Percentiles rank a stretch among this genome's conserved stretches.
phyloP scores from a whole-genome alignment of 306 rosid species.

The Geum urbanum region DNA sequence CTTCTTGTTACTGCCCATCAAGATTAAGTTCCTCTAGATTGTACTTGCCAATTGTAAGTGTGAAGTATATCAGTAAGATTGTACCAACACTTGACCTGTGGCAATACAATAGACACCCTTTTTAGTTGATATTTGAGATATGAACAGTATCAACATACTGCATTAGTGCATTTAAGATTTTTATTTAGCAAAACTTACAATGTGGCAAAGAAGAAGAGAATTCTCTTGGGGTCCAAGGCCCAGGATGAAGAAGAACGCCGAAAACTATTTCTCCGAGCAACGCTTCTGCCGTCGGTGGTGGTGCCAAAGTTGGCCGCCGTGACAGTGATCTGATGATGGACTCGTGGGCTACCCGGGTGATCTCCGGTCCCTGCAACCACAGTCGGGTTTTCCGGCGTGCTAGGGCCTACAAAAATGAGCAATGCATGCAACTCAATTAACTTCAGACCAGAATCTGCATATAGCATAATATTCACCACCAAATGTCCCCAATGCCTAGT shows the following conservation, averaged over 20 bases:
- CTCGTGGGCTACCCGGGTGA: slow-evolving; percentile 43
- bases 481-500: not conserved
- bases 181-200: slow-evolving; percentile 47
- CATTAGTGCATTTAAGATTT: not conserved
- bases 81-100: slow-evolving; percentile 92
- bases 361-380: slow-evolving; percentile 43
- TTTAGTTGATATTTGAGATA: not conserved
- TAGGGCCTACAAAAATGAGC: slow-evolving; percentile 41
- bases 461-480: not conserved
- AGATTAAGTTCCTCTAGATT: slow-evolving; percentile 39
- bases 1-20: slow-evolving; percentile 45
- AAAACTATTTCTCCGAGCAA: slow-evolving; percentile 64
- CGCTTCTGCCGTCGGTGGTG: slow-evolving; percentile 43
- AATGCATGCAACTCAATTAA: slow-evolving; percentile 36
- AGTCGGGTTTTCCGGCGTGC: slow-evolving; percentile 44
- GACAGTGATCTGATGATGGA: slow-evolving; percentile 65
- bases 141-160: slow-evolving; percentile 1
- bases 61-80: slow-evolving; percentile 72
- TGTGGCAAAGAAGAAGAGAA: slow-evolving; percentile 83
- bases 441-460: slow-evolving; percentile 18
- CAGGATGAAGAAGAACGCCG: slow-evolving; percentile 50
- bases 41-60: slow-evolving; percentile 59
- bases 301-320: slow-evolving; percentile 40
- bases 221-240: slow-evolving; percentile 74
- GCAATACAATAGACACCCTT: slow-evolving; percentile 2